Conservation (phyloP, 768 basidiomycete genomes). For the Lentinula sp. region DNA sequence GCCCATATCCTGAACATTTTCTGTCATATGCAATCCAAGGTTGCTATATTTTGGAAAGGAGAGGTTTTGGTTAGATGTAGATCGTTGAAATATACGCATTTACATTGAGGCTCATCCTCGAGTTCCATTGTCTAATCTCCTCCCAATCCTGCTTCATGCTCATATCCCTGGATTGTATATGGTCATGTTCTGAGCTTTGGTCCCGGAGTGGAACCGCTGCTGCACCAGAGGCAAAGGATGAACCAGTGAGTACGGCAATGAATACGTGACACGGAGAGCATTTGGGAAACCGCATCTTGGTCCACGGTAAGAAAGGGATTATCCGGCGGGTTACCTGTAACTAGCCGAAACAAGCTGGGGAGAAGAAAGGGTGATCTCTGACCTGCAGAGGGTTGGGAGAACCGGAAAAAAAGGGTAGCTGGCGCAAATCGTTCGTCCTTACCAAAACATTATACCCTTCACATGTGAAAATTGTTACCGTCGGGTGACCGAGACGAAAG, state of each 20-base stretch:
- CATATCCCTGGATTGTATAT: neutral
- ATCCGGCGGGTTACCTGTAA: too few relatives aligned
- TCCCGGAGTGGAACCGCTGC: neutral
- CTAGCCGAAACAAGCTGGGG: too few relatives aligned
- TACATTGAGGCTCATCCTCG: neutral
- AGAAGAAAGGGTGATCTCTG: neutral
- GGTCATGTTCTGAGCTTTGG: neutral
- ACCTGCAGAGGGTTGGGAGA: neutral
- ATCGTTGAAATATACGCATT: neutral
- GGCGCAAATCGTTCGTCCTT: too few relatives aligned
- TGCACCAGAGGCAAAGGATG: too few relatives aligned
- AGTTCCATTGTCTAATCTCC: neutral
- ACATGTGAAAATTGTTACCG: too few relatives aligned
- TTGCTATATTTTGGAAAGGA: neutral
- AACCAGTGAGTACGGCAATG: too few relatives aligned
- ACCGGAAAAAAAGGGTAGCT: too few relatives aligned
- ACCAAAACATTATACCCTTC: too few relatives aligned
- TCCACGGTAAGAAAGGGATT: neutral
- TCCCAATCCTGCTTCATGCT: neutral
- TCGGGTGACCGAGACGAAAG: too few relatives aligned
- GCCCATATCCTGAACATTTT: neutral
- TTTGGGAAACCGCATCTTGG: too few relatives aligned
- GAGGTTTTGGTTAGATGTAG: neutral
- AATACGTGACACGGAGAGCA: too few relatives aligned
- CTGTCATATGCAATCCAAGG: neutral